Percentiles rank a stretch among this genome's conserved stretches.
Conservation (phyloP, 2,329 filamentous ascomycete species). For the Fusarium concolor region DNA sequence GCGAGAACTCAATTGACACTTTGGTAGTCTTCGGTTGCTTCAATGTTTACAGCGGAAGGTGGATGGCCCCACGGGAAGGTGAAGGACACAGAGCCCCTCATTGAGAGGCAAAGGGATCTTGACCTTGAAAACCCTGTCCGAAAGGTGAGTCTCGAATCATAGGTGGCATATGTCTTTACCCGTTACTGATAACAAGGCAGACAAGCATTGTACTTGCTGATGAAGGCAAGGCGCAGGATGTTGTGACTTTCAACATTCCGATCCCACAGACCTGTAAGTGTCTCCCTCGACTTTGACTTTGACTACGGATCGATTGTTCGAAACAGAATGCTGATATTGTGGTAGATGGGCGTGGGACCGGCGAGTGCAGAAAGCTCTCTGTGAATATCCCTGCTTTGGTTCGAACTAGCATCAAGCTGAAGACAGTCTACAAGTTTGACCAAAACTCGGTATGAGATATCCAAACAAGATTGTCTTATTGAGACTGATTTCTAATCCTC, state of each 20-base stretch:
- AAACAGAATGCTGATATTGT: background rate
- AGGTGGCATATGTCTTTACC: accelerated
- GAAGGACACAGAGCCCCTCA: constrained; percentile 48
- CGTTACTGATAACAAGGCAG: constrained; percentile 20
- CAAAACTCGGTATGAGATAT: constrained; percentile 45
- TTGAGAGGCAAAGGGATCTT: constrained; percentile 48
- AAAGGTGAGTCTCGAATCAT: constrained; percentile 28
- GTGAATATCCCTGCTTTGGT: constrained; percentile 49
- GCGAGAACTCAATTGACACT: background rate
- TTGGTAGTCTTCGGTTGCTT: constrained; percentile 45
- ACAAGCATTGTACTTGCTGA: constrained; percentile 47
- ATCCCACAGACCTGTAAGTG: constrained; percentile 48
- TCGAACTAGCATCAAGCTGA: constrained; percentile 46
- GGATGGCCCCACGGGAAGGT: constrained; percentile 50
- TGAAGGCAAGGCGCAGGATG: constrained; percentile 43
- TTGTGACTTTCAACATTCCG: constrained; percentile 47
- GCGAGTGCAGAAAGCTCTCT: constrained; percentile 50
- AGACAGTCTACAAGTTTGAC: constrained; percentile 50
- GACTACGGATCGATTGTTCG: background rate
- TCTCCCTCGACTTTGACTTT: background rate
- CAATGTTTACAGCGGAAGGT: constrained; percentile 43
- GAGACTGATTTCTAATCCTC: background rate
- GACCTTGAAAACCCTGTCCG: constrained; percentile 44
- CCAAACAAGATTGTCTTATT: accelerated
- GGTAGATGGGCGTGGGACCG: constrained; percentile 51